A percentile compares a stretch with the other conserved stretches of the same genome.
Conservation (phyloP, 2,329 filamentous ascomycete genomes). For the Beauveria caledonica region DNA sequence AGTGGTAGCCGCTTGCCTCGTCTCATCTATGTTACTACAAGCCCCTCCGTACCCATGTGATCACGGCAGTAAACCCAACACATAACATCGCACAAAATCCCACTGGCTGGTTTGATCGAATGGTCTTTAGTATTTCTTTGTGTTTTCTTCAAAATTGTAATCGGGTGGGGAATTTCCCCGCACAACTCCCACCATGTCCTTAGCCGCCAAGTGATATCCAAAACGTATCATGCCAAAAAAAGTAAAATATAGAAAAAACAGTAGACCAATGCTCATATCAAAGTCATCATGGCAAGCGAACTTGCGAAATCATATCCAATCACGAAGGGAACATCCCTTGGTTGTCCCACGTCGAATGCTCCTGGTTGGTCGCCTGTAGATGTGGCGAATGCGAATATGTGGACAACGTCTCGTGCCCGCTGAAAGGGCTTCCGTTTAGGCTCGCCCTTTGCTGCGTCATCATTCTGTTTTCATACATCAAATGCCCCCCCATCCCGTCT, state of each 20-base stretch:
- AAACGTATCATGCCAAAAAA: background rate
- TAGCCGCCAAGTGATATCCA: background rate
- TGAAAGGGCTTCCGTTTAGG: constrained; percentile 28
- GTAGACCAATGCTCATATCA: background rate
- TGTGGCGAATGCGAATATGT: constrained; percentile 29
- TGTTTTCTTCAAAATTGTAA: no score
- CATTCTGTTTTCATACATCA: constrained; percentile 23
- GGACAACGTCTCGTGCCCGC: constrained; percentile 27
- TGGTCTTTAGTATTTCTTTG: no score
- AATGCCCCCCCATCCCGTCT: constrained; percentile 19
- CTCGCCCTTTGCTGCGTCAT: constrained; percentile 22
- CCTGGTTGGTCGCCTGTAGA: constrained; percentile 18
- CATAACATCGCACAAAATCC: no score
- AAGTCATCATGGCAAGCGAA: background rate
- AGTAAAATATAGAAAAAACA: background rate
- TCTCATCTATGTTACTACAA: background rate
- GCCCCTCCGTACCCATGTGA: no score
- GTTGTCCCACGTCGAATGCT: constrained; percentile 19
- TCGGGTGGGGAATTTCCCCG: no score
- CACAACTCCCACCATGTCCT: no score
- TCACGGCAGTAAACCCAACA: background rate
- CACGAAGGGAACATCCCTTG: constrained; percentile 8
- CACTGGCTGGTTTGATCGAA: no score
- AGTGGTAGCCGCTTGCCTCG: background rate
- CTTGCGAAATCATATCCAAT: background rate